Percentiles rank a stretch among this genome's conserved stretches.
These are phyloP conservation scores for Artemisia annua DNA, from an alignment of 129 eudicot species.

Conservation along the genomic window DNA sequence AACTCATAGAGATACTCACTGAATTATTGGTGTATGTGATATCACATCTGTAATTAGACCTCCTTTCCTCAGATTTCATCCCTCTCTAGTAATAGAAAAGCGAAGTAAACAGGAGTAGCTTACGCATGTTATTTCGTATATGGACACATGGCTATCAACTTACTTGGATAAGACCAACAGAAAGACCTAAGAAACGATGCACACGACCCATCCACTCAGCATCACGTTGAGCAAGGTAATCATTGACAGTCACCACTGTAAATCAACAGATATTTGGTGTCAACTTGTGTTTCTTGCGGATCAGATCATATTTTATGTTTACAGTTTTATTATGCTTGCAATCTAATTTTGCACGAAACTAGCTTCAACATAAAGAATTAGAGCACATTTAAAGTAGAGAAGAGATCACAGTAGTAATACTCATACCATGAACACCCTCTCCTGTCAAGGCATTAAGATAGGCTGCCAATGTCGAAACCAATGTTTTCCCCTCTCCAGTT, in stretches of 20 bases:
- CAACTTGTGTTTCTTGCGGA: not conserved
- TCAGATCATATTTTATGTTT: not conserved
- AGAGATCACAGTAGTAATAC: too few relatives aligned
- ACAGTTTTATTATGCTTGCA: constrained; percentile 15
- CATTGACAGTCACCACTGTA: constrained; percentile 95
- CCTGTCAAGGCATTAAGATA: constrained; percentile 95
- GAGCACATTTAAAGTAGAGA: too few relatives aligned
- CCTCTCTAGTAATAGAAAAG: constrained; percentile 55
- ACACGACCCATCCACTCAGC: constrained; percentile 99
- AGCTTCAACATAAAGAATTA: not conserved
- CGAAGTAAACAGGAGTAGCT: not conserved
- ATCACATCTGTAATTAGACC: constrained; percentile 78
- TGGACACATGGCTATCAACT: constrained; percentile 15
- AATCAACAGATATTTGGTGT: constrained; percentile 17
- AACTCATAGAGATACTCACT: constrained; percentile 40
- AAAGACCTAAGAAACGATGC: constrained; percentile 95
- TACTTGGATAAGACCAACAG: constrained; percentile 98
- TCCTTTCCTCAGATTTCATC: constrained; percentile 75
- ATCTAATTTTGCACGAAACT: constrained; percentile 9
- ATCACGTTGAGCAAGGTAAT: constrained; percentile 98
- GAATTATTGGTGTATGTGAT: constrained; percentile 95
- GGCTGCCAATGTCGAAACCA: constrained; percentile 95
- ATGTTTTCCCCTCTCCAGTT: constrained; percentile 93
- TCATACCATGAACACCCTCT: constrained; percentile 77
- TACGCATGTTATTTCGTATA: constrained; percentile 3